Percentiles rank a stretch among this genome's conserved stretches.
These are phyloP conservation scores for Salix suchowensis DNA, from an alignment of 345 rosid genomes.

Conservation along the genomic window DNA sequence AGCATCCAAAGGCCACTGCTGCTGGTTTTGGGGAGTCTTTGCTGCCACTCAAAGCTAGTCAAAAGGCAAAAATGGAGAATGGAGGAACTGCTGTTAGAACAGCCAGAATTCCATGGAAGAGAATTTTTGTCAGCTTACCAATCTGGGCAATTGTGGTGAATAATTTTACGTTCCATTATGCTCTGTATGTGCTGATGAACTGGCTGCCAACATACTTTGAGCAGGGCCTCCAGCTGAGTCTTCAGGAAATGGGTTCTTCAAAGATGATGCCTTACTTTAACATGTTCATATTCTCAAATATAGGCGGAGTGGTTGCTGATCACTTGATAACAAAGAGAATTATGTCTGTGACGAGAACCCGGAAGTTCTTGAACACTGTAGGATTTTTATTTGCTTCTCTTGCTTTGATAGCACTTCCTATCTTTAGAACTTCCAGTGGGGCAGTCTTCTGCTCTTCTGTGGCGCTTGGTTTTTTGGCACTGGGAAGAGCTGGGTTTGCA, in stretches of 20 bases:
- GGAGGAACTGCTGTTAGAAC: slow-evolving; percentile 43
- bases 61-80: slow-evolving; percentile 53
- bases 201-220: slow-evolving; percentile 96
- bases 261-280: slow-evolving; percentile 97
- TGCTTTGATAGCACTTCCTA: slow-evolving; percentile 76
- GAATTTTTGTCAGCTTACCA: slow-evolving; percentile 59
- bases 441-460: slow-evolving; percentile 82
- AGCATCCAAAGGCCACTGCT: slow-evolving; percentile 85
- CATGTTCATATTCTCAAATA: slow-evolving; percentile 92
- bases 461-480: slow-evolving; percentile 87
- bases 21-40: slow-evolving; percentile 77
- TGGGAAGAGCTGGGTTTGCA: slow-evolving; percentile 97
- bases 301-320: slow-evolving; percentile 91
- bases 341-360: slow-evolving; percentile 69
- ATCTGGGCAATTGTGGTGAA: slow-evolving; percentile 94
- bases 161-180: slow-evolving; percentile 94
- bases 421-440: slow-evolving; percentile 69
- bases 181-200: slow-evolving; percentile 88
- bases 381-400: slow-evolving; percentile 80
- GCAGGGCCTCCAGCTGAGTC: slow-evolving; percentile 82
- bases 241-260: slow-evolving; percentile 92
- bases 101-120: slow-evolving; percentile 81
- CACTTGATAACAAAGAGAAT: slow-evolving; percentile 73
- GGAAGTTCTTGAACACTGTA: slow-evolving; percentile 71
- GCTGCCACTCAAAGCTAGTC: slow-evolving; percentile 60